A percentile compares a stretch with the other conserved stretches of the same genome.
phyloP scores from a whole-genome alignment of 116 monocot species.

The Papilionanthe hybrid region DNA sequence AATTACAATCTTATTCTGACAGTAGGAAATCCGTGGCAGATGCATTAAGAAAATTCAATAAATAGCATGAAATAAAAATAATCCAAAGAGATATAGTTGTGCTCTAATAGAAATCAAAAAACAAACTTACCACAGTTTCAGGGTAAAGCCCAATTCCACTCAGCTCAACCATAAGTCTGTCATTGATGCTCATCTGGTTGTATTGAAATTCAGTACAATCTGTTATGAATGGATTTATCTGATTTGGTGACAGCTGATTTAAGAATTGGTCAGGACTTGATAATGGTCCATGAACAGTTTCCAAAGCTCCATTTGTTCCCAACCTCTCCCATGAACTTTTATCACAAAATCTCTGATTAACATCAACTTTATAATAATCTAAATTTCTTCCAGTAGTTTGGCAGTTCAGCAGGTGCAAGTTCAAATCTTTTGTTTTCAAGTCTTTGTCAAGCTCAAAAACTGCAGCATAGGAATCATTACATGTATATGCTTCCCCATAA shows the following conservation, averaged over 20 bases:
- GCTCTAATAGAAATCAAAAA: neutral
- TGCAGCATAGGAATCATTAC: conserved; percentile 23
- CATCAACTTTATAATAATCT: conserved; percentile 23
- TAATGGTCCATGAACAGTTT: conserved; percentile 3
- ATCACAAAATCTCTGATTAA: conserved; percentile 20
- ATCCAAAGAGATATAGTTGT: neutral
- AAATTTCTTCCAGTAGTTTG: conserved; percentile 16
- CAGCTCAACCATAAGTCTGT: conserved; percentile 56
- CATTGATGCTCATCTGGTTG: conserved; percentile 41
- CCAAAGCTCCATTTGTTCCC: conserved; percentile 13
- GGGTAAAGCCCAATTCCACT: conserved; percentile 59
- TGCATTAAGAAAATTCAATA: neutral
- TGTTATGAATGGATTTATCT: neutral
- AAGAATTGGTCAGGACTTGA: conserved; percentile 6
- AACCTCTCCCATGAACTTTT: conserved; percentile 17
- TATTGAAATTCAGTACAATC: conserved; percentile 36
- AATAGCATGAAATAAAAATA: neutral
- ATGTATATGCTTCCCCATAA: conserved; percentile 16
- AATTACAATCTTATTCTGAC: no score
- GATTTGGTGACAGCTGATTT: conserved; percentile 8
- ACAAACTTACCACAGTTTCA: conserved; percentile 51
- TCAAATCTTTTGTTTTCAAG: conserved; percentile 20
- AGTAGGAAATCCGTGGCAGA: neutral
- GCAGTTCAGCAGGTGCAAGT: conserved; percentile 10
- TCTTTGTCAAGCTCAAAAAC: conserved; percentile 31